A percentile compares a stretch with the other conserved stretches of the same genome.
Conservation (phyloP, 2,329 filamentous ascomycete species). For the Xylaria multiplex region DNA sequence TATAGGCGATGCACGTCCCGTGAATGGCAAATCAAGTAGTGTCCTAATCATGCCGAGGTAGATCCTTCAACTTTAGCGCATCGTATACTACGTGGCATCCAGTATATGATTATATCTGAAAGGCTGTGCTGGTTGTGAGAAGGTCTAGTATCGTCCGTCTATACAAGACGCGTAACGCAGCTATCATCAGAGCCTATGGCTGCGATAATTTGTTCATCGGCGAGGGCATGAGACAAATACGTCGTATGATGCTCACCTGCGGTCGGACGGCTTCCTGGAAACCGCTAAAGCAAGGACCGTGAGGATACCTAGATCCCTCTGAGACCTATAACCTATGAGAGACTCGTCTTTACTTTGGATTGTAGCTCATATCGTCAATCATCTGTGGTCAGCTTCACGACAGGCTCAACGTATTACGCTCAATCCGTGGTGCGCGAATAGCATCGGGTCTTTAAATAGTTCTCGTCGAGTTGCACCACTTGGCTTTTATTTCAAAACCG, state of each 20-base stretch:
- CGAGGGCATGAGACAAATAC: neutral
- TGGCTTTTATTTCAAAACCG: constrained; percentile 19
- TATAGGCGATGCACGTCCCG: neutral
- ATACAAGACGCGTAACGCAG: neutral
- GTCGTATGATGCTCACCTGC: neutral
- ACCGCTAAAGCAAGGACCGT: neutral
- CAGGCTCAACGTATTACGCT: constrained; percentile 1
- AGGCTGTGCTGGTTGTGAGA: neutral
- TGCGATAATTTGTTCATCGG: neutral
- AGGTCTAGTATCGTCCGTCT: neutral
- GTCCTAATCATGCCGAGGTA: constrained; percentile 13
- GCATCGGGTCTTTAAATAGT: neutral
- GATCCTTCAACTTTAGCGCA: constrained; percentile 18
- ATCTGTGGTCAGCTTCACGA: constrained; percentile 8
- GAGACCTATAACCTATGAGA: neutral
- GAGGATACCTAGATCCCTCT: neutral
- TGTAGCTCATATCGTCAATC: neutral
- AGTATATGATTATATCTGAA: neutral
- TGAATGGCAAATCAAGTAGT: neutral
- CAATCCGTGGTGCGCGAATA: neutral
- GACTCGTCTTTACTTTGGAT: neutral
- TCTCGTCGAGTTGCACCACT: neutral
- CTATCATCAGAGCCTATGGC: neutral
- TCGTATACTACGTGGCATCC: constrained; percentile 7
- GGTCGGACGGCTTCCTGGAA: neutral